Evolutionary conservation across 2,329 filamentous ascomycete genomes (phyloP), one percentile per base, ranked within the genome.

Genomic region (Neopestalotiopsis rosae): DNA sequence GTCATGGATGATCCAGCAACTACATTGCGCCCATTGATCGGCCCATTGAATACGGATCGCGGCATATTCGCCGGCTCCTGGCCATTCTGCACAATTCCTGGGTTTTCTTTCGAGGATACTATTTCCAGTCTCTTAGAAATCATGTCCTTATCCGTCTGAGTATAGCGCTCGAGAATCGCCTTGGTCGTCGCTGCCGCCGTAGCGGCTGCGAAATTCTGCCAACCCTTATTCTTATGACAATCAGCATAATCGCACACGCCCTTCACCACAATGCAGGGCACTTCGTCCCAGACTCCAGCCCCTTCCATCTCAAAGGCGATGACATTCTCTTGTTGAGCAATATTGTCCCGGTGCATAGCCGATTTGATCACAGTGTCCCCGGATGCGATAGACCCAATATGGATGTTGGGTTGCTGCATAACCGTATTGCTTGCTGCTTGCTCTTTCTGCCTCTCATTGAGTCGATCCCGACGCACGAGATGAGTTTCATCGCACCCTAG

Each of bases 241-340:
- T 66, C 65, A 10, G 65, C 65, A 49, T 66, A 66, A 38, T 66
- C 52, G 13, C 34, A 66, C 10, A 66, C 40, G 13, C 49, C 49
- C 32, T 40, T 40, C n/a, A 58, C 40, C 38, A 66, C 10, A 5
- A 66, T 14, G 14, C 65, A 66, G 20, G 34, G 49, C 34, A 42
- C 17, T 5, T 59, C 40, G n/a, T 42, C 65, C 30, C 42, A 42
- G 65, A 66, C 49, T 13, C 65, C 65, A 12, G 65, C 65, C 17
- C 34, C 56, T 32, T 66, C 65, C 65, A 66, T 66, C 52, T 66
- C 65, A 5, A 66, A 49, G 12, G 32, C 49, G 34, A 42, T 65
- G 13, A 62, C 59, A 34, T 40, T 20, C 34, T 62, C 59, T 45
- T 24, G 49, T 24, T 45, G 32, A 13, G 34, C 34, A 28, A 68